Evolutionary conservation across 2,329 filamentous ascomycete genomes (phyloP).

Genomic region (Botrytis medusae): DNA sequence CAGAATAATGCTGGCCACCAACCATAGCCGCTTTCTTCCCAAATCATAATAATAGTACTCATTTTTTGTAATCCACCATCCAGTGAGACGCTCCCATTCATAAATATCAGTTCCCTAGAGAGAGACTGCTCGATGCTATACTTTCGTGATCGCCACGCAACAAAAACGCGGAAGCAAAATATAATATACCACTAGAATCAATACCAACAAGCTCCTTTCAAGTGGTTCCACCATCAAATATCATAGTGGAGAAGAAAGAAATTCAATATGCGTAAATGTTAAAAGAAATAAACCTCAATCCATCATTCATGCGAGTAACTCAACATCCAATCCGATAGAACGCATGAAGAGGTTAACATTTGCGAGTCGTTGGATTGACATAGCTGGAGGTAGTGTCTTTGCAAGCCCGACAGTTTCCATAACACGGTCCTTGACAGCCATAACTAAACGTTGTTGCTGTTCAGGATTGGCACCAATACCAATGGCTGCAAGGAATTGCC

Average conservation of each 20-base stretch:
- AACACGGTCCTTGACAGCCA: constrained; percentile 96
- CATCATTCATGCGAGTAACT: constrained; percentile 48
- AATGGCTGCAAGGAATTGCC: constrained; percentile 95
- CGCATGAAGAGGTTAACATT: constrained; percentile 99
- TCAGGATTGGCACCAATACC: constrained; percentile 91
- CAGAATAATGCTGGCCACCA: neutral
- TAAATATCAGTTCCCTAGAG: neutral
- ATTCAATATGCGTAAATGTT: constrained; percentile 13
- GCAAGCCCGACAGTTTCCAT: constrained; percentile 90
- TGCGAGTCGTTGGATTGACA: constrained; percentile 77
- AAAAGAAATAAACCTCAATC: constrained; percentile 5
- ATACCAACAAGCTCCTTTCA: constrained; percentile 13
- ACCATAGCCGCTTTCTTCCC: neutral
- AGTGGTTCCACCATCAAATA: constrained; percentile 14
- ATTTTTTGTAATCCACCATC: neutral
- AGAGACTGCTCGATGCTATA: neutral
- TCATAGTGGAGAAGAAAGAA: constrained; percentile 15
- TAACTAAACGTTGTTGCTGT: constrained; percentile 90
- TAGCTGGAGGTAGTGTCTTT: constrained; percentile 84
- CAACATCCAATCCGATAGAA: constrained; percentile 96
- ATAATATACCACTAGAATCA: constrained; percentile 17
- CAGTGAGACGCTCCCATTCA: constrained; percentile 18
- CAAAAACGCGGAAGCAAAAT: constrained; percentile 14
- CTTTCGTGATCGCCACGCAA: constrained; percentile 11
- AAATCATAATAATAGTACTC: constrained; percentile 19